Evolutionary conservation across 257 asterid genomes (phyloP), one percentile per base, ranked within the genome.

Genomic region (Solanum pennellii): DNA sequence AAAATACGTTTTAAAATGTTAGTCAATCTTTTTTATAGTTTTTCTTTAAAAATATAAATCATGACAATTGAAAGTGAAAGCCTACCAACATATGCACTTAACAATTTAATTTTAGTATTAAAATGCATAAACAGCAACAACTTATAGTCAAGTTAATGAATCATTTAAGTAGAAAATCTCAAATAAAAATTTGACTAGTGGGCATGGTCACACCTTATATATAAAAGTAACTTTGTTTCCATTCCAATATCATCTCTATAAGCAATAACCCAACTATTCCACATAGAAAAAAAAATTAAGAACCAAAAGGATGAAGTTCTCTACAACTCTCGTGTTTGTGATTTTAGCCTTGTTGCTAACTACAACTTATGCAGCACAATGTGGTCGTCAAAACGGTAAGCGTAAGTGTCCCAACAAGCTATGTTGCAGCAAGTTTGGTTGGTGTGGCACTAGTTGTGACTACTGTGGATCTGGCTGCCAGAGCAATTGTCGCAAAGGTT

Each of bases 271-370:
- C 11, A 56, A 56, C 1, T 7, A 56, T 56, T 56, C 25, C 12
- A 56, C 10, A 45, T 14, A 68, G n/a, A 23, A 9, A 27, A 44
- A 77, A 44, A 42, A 56, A 56, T 5, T 52, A 16, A 62, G 52
- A 47, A 66, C 33, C 45, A 20, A 20, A 45, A 83, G 71, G 87
- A 90, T 87, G 91, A 92, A 90, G 45, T 0, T 45, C 69, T 39
- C 62, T 14, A 11, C 10, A 3, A 33, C 47, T 41, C 2, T 84
- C 5, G 65, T 45, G 0, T 45, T 84, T 41, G 62, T 84, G 60
- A 60, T 84, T 66, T 84, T 84, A 7, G 79, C 65, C 42, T 84
- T 84, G 79, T 65, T 84, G 59, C 27, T 84, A 6, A 65, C 87
- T 9, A 25, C 87, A 65, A 65, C 21, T 16, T 60, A 60, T 42